These are phyloP conservation scores for Clavaria fumosa DNA, from an alignment of 768 basidiomycete species.

Conservation along the genomic window DNA sequence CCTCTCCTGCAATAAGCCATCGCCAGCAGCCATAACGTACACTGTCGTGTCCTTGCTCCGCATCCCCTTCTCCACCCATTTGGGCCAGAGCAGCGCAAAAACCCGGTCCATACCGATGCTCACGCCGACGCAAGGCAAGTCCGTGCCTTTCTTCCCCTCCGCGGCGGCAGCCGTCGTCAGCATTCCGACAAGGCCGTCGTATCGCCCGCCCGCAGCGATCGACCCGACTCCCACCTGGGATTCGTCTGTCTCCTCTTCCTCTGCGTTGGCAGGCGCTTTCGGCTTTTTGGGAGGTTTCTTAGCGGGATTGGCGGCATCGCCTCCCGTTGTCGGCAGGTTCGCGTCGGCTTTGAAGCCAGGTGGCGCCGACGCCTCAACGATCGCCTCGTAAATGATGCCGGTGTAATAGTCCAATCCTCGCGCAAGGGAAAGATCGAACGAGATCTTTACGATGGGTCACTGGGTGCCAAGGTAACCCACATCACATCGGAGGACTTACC, in stretches of 20 bases:
- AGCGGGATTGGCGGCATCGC: constrained; percentile 16
- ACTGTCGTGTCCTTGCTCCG: constrained; percentile 86
- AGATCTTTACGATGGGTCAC: constrained; percentile 37
- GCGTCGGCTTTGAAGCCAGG: constrained; percentile 55
- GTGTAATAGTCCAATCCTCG: constrained; percentile 98
- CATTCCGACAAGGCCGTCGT: constrained; percentile 88
- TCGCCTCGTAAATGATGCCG: constrained; percentile 94
- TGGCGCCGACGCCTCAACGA: constrained; percentile 86
- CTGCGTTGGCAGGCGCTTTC: constrained; percentile 22
- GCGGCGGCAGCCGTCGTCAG: constrained; percentile 74
- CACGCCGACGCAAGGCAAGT: constrained; percentile 82
- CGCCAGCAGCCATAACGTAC: constrained; percentile 84
- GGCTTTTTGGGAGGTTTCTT: constrained; percentile 26
- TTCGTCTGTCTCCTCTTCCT: constrained; percentile 83
- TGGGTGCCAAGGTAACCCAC: neutral
- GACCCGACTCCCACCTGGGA: constrained; percentile 93
- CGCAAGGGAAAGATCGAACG: constrained; percentile 94
- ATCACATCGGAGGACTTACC: constrained; percentile 24
- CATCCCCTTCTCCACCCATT: constrained; percentile 65
- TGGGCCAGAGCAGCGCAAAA: constrained; percentile 81
- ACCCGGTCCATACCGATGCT: constrained; percentile 89
- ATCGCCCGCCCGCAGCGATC: constrained; percentile 95
- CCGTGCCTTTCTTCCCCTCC: constrained; percentile 46
- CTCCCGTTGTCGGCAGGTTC: constrained; percentile 21
- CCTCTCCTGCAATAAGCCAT: constrained; percentile 75